Evolutionary conservation across 768 basidiomycete species (phyloP).

Genomic region (Hemileccinum impolitum): DNA sequence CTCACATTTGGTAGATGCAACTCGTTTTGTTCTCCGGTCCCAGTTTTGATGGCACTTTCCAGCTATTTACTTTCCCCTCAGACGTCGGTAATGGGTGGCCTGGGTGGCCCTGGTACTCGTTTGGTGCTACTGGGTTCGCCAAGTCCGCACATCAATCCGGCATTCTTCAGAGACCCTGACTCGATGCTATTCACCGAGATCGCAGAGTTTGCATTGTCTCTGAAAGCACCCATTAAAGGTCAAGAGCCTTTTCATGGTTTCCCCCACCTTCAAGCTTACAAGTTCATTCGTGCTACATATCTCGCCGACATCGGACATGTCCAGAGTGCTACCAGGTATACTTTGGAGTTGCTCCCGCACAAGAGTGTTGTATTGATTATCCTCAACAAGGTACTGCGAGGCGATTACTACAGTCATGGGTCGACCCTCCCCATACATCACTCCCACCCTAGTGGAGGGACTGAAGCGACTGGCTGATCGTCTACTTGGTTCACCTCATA

Average conservation of each 20-base stretch:
- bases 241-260: slow-evolving; percentile 83
- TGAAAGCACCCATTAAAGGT: slow-evolving; percentile 71
- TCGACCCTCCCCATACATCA: slow-evolving; percentile 66
- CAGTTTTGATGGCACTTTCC: slow-evolving; percentile 5
- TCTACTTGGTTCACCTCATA: slow-evolving; percentile 64
- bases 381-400: slow-evolving; percentile 85
- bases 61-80: slow-evolving; percentile 88
- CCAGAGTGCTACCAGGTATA: slow-evolving; percentile 69
- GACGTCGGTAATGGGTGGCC: slow-evolving; percentile 67
- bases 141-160: slow-evolving; percentile 48
- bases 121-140: slow-evolving; percentile 72
- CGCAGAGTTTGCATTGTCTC: slow-evolving; percentile 83
- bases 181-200: slow-evolving; percentile 85
- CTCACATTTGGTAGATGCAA: slow-evolving; percentile 77
- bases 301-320: slow-evolving; percentile 83
- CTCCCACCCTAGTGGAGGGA: slow-evolving; percentile 62
- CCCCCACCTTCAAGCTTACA: slow-evolving; percentile 84
- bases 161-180: slow-evolving; percentile 65
- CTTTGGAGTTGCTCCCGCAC: background rate
- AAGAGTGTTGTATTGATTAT: slow-evolving; percentile 2
- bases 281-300: slow-evolving; percentile 69
- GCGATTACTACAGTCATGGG: slow-evolving; percentile 70
- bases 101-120: slow-evolving; percentile 64
- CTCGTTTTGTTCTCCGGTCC: background rate
- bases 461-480: slow-evolving; percentile 78